Evolutionary conservation across 129 eudicot genomes (phyloP).

Genomic region (Scalesia atractyloides): DNA sequence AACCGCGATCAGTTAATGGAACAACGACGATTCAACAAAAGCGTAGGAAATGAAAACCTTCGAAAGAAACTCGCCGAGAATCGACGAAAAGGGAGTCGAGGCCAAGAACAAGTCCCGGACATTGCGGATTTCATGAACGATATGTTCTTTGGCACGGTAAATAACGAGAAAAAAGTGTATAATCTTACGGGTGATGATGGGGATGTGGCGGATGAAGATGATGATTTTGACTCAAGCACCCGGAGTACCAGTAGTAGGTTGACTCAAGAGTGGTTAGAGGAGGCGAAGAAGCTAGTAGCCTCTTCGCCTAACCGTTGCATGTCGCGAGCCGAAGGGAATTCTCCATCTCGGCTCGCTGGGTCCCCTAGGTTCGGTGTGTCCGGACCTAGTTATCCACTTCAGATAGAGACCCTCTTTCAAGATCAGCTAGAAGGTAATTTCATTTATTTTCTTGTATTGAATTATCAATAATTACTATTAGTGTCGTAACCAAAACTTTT

Average conservation of each 20-base stretch:
- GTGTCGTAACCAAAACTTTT: not conserved
- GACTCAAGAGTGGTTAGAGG: conserved; percentile 82
- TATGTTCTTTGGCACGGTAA: conserved; percentile 62
- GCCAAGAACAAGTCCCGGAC: conserved; percentile 62
- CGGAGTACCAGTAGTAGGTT: conserved; percentile 65
- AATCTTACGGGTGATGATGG: conserved; percentile 52
- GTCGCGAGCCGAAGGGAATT: conserved; percentile 40
- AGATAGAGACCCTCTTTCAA: conserved; percentile 60
- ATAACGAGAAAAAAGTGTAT: conserved; percentile 51
- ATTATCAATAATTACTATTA: not conserved
- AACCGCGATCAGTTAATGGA: conserved; percentile 32
- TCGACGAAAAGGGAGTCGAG: conserved; percentile 38
- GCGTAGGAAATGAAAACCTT: conserved; percentile 43
- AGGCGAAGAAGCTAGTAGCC: conserved; percentile 77
- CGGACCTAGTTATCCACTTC: conserved; percentile 44
- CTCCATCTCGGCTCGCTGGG: conserved; percentile 56
- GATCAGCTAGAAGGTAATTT: conserved; percentile 77
- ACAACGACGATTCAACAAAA: conserved; percentile 49
- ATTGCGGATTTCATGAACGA: conserved; percentile 86
- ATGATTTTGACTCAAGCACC: conserved; percentile 58
- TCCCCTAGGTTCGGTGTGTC: conserved; percentile 66
- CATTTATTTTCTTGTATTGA: not conserved
- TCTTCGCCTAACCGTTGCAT: conserved; percentile 61
- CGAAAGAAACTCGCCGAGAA: conserved; percentile 48
- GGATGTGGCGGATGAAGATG: conserved; percentile 25